Base-by-base conservation (phyloP, 352 stramenopile species). In the Globisporangium echinulatum region DNA sequence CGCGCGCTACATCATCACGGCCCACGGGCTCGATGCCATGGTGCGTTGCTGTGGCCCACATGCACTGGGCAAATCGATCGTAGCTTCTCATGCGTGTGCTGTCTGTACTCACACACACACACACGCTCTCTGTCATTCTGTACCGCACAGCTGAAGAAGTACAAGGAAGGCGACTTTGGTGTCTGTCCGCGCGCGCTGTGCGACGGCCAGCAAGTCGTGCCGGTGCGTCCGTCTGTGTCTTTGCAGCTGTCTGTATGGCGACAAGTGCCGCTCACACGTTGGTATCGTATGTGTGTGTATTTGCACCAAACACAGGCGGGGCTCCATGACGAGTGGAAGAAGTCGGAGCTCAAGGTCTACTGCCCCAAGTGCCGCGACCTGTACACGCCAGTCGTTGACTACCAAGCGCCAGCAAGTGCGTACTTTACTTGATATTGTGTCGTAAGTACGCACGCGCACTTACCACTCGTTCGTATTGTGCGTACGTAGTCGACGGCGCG, bases 291-390 rank as follows among this genome's bases (percentile, higher is more conserved):
- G 7, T 37, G 3, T 33, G 25, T 33, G 25, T 33, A 33, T 33
- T 33, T 33, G 25, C 2, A 33, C 3, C 25, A 33, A 33, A 33
- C 37, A 33, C 53, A 92, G 82, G 84, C 86, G 39, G 87, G 87
- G 49, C 77, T 94, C 44, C 83, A 94, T 38, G 87, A 96, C 47
- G 85, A 96, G 62, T 92, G 79, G 67, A 92, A 93, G 61, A 94
- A 94, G 68, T 92, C 84, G 3, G 85, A 94, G 61, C 92, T 96
- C 80, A 95, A 95, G 70, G 81, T 96, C 7, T 96, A 92, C 53
- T 96, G 87, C 63, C 87, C 87, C 54, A 96, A 94, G 62, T 96
- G 86, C 63, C 76, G 83, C 64, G 86, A 96, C 64, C 61, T 96
- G 56, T 96, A 96, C 71, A 90, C 86, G 56, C 84, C 86, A 47